phyloP scores from a whole-genome alignment of 495 filamentous ascomycete species.

The Neurospora sp. region DNA sequence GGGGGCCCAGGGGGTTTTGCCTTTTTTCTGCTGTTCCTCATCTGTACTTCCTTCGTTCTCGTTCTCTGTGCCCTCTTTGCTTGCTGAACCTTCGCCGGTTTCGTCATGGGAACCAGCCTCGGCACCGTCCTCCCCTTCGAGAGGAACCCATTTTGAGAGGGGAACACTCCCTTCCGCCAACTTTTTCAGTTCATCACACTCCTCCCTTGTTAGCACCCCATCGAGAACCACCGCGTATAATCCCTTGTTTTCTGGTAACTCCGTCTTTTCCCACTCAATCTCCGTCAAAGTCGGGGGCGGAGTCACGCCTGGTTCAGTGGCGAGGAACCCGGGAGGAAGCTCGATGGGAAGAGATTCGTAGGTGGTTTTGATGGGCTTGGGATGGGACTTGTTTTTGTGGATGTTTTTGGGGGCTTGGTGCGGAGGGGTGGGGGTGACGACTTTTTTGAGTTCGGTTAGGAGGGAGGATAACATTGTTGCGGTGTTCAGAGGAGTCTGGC shows the following conservation, averaged over 20 bases:
- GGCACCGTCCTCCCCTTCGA: too few relatives aligned
- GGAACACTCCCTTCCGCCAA: conserved; percentile 45
- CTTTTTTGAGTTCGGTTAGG: not conserved
- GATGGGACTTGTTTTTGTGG: not conserved
- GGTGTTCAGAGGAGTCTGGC: too few relatives aligned
- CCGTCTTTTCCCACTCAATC: conserved; percentile 44
- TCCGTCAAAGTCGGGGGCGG: conserved; percentile 17
- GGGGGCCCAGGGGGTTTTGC: conserved; percentile 38
- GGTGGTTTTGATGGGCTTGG: conserved; percentile 11
- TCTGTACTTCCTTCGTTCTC: not conserved
- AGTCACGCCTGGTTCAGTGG: conserved; percentile 9
- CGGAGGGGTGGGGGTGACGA: not conserved
- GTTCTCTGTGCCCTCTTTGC: not conserved
- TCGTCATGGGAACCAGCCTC: too few relatives aligned
- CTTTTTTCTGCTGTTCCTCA: not conserved
- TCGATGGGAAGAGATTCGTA: conserved; percentile 25
- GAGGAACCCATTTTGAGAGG: not conserved
- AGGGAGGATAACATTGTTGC: not conserved
- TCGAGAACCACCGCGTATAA: conserved; percentile 55
- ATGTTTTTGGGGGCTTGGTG: not conserved
- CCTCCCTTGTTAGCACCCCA: conserved; percentile 17
- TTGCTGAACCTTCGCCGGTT: too few relatives aligned
- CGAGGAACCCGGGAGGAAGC: conserved; percentile 25
- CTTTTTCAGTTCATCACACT: conserved; percentile 48
- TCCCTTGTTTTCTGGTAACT: conserved; percentile 43